Base-by-base conservation (phyloP, 306 rosid genomes). In the Sphenostylis stenocarpa region DNA sequence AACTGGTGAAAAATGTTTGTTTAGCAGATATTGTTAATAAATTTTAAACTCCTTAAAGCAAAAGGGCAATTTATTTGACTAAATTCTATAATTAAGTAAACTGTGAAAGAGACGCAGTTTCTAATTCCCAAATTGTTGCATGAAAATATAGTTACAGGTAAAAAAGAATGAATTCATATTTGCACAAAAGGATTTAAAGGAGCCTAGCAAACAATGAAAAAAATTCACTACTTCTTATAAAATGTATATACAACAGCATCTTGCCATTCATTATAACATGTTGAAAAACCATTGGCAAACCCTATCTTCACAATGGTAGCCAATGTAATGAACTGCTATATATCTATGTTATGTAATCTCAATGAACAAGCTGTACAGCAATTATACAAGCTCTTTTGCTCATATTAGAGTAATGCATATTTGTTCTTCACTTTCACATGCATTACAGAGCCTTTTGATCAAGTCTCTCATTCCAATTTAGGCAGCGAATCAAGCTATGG, bases 391-490 rank as follows among this genome's bases (percentile, higher is more conserved):
- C 28, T 76, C 76, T 61, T 24, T 53, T 51, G 76, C 23, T 52
- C n/a, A 52, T 23, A 34, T 45, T 51, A 20, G 77, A 56, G 75
- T 24, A 70, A 28, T 4, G 45, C 76, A 38, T 53, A 64, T 38
- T 51, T 41, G 63, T 75, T 80, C 70, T 79, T 66, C 70, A 67
- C 47, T 71, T 73, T 76, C 47, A 53, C 16, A 69, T 63, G 77
- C 83, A 72, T 89, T 71, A 92, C 65, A 92, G 84, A 67, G 99
- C 99, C 90, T 87, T 95, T 57, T 95, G 99, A 84, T 95, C 99
- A 61, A 89, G 94, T 77, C 99, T 90, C 82, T 92, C 99, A 8
- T 95, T 95, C 99, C 99, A 95, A 77, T 92, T 95, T 70, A 95
- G 87, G 91, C 99, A 95, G 56, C 99, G 97, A 79, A 95, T 84